A percentile compares a stretch with the other conserved stretches of the same genome.
phyloP scores from a whole-genome alignment of 352 stramenopile species.

The Phytophthora meadii region DNA sequence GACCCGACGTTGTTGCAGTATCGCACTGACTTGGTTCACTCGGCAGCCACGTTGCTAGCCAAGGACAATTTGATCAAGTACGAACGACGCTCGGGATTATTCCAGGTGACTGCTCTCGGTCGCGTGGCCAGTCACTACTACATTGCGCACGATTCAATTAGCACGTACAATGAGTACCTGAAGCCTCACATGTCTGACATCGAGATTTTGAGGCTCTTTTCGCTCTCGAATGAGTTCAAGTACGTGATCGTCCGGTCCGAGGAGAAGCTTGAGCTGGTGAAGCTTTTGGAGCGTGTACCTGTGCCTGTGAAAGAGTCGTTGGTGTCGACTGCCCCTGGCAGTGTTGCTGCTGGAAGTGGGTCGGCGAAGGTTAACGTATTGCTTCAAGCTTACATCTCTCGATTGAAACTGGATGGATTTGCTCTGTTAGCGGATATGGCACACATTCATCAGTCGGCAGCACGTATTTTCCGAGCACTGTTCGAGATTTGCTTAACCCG shows the following conservation, averaged over 20 bases:
- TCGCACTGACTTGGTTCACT: constrained; percentile 96
- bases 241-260: constrained; percentile 98
- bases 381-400: constrained; percentile 99
- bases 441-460: constrained; percentile 99
- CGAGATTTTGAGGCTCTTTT: constrained; percentile 99
- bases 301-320: constrained; percentile 98
- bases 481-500: constrained; percentile 99
- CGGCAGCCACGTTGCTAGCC: constrained; percentile 95
- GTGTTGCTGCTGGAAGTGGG: constrained; percentile 55
- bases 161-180: constrained; percentile 98
- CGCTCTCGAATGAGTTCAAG: constrained; percentile 98
- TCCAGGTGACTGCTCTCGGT: constrained; percentile 98
- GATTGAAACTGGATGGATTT: constrained; percentile 98
- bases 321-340: constrained; percentile 49
- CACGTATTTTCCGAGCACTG: constrained; percentile 97
- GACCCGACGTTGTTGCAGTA: constrained; percentile 96
- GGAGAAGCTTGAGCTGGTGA: constrained; percentile 98
- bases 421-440: constrained; percentile 99
- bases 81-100: constrained; percentile 94
- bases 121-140: constrained; percentile 99
- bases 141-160: constrained; percentile 98
- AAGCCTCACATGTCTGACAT: constrained; percentile 99
- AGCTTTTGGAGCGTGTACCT: constrained; percentile 97
- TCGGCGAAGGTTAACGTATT: constrained; percentile 99
- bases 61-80: constrained; percentile 99